Evolutionary conservation across 1,139 yeast species (phyloP).

Genomic region (Sugiyamaella xylanicola): DNA sequence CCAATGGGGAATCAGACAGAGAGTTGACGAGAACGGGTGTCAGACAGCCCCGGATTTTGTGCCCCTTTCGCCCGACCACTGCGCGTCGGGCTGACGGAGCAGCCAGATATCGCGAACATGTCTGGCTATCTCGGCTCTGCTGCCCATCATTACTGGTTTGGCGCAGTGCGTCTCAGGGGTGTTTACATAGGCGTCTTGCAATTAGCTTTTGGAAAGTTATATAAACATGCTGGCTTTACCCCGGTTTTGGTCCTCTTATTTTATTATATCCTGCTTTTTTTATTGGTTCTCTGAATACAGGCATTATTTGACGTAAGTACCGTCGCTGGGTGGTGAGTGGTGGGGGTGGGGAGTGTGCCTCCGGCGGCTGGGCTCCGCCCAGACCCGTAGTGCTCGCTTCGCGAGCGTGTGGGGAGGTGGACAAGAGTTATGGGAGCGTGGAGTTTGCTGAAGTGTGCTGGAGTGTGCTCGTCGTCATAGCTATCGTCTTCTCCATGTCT

Average conservation of each 20-base stretch:
- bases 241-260: neutral
- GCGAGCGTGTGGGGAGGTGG: neutral
- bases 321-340: too few relatives aligned
- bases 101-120: neutral
- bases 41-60: neutral
- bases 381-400: neutral
- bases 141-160: neutral
- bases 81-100: neutral
- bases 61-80: neutral
- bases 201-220: neutral
- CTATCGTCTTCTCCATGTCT: neutral
- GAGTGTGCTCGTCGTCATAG: too few relatives aligned
- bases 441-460: neutral
- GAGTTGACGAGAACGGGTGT: neutral
- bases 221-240: neutral
- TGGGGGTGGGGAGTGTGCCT: neutral
- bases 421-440: neutral
- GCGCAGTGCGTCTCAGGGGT: neutral
- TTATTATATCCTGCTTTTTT: neutral
- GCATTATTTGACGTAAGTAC: too few relatives aligned
- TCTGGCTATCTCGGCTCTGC: neutral
- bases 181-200: neutral
- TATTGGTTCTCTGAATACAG: too few relatives aligned
- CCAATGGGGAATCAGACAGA: neutral
- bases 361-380: conserved; percentile 1